A percentile compares a stretch with the other conserved stretches of the same genome.
phyloP scores from a whole-genome alignment of 257 asterid species.

The Primulina eburnea region DNA sequence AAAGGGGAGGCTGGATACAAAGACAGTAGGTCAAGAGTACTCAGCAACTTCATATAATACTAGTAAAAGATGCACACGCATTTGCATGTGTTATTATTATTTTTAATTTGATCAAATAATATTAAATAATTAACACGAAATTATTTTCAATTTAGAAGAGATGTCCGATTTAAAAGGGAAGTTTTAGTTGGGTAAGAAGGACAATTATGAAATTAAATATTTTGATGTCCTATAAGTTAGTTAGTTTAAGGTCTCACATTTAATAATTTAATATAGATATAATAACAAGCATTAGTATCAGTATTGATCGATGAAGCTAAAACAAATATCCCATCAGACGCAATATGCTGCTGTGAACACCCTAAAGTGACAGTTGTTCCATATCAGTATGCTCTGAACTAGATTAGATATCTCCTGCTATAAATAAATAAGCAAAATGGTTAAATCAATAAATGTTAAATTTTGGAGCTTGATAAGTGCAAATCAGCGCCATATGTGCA shows the following conservation, averaged over 20 bases:
- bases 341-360: neutral
- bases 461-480: neutral
- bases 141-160: no score
- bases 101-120: no score
- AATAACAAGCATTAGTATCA: neutral
- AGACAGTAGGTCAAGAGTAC: constrained; percentile 14
- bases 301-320: constrained; percentile 2
- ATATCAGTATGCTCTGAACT: neutral
- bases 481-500: neutral
- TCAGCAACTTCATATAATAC: constrained; percentile 13
- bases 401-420: neutral
- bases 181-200: no score
- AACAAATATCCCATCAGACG: neutral
- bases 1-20: constrained; percentile 78
- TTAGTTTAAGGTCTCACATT: no score
- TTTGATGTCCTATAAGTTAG: no score
- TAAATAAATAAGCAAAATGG: no score
- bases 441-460: neutral
- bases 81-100: no score
- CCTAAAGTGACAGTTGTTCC: neutral
- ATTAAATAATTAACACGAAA: no score
- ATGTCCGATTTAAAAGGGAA: no score
- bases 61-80: no score
- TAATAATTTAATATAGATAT: neutral
- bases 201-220: no score